phyloP scores from a whole-genome alignment of 148 eudicot genomes.

The Rhododendron mucronatum region DNA sequence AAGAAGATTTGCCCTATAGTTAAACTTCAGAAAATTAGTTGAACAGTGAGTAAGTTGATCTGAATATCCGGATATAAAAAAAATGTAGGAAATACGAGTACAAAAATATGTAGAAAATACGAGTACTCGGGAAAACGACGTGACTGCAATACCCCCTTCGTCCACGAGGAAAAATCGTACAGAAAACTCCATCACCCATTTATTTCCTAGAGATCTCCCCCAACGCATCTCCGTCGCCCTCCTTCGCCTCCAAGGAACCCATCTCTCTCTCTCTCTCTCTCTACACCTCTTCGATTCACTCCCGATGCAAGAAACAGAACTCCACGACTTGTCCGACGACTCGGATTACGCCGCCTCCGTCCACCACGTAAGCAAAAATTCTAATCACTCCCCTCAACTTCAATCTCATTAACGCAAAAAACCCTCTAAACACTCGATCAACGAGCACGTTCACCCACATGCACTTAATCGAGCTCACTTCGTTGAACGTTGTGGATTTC shows the following conservation, averaged over 20 bases:
- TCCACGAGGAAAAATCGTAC: no score
- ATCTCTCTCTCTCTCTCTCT: background rate
- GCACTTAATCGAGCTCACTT: background rate
- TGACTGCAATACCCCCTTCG: background rate
- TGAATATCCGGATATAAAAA: no score
- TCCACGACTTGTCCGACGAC: conserved; percentile 48
- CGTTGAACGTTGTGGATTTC: background rate
- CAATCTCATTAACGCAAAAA: background rate
- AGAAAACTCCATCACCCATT: no score
- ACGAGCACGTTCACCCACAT: background rate
- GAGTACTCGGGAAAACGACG: no score
- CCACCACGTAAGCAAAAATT: conserved; percentile 27
- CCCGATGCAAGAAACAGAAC: conserved; percentile 39
- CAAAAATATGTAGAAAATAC: no score
- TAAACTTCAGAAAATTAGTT: no score
- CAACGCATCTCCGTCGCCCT: background rate
- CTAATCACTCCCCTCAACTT: background rate
- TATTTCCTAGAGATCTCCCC: background rate
- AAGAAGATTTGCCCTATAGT: no score
- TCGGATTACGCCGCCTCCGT: conserved; percentile 49
- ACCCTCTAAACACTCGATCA: background rate
- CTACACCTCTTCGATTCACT: background rate
- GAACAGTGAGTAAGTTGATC: no score
- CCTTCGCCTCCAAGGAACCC: background rate
- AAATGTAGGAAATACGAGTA: no score